Evolutionary conservation across 2,329 filamentous ascomycete species (phyloP), one percentile per base, ranked within the genome.

Genomic region (Trichoderma oligosporum): DNA sequence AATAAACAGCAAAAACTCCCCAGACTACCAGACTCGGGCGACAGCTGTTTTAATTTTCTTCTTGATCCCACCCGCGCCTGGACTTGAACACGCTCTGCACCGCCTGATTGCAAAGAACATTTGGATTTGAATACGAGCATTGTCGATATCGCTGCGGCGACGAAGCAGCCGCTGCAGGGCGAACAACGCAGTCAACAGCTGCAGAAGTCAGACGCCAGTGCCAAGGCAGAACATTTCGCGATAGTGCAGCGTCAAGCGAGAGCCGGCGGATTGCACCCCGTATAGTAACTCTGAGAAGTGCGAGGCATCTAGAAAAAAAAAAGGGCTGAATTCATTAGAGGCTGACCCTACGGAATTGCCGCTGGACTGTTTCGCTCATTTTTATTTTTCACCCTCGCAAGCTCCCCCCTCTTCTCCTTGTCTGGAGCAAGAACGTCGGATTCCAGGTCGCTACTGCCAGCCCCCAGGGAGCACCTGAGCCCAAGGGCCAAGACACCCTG

Each of bases 401-500:
- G 52, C 31, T 18, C 24, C 12, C 29, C 9, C 16, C 24, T 16
- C 48, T 35, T 18, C 36, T 41, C 25, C 22, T 55, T 39, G 25
- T 31, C 41, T 36, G 39, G 18, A 45, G 51, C 51, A 45, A 45
- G 41, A 44, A 54, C 39, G 41, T 44, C 25, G 41, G 24, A 25
- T 45, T 29, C n/a, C 24, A 44, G 41, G 44, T 46, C 44, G 27
- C 27, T 27, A 20, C 38, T 53, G 38, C 38, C 49, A 44, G 29
- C 48, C 25, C 45, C 24, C 41, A 20, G 20, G 29, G 16, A 35
- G 38, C 38, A 22, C 22, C 20, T 44, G 41, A 9, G 41, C 41
- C 48, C 48, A 6, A 41, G 44, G 31, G 41, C 52, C 52, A 55
- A 55, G 41, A 46, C 52, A 46, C 52, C 52, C 52, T 55, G 52